Conservation (phyloP, 2,329 filamentous ascomycete genomes). For the Verticillium nonalfalfae region DNA sequence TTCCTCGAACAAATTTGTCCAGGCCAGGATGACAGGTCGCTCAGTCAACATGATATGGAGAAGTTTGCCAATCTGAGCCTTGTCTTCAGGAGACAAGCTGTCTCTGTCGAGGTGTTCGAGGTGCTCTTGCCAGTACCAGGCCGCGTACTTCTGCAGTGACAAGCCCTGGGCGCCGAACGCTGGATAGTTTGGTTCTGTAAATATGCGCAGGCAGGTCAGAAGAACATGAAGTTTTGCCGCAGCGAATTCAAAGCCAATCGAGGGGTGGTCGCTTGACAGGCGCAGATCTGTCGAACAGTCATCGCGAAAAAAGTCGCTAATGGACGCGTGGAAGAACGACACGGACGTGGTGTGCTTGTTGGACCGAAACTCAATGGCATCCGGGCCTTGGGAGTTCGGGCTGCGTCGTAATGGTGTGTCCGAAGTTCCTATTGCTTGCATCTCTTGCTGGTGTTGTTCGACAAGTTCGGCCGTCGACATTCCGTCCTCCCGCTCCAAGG, state of each 20-base stretch:
- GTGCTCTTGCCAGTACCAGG: slow-evolving; percentile 40
- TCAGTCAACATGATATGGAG: slow-evolving; percentile 31
- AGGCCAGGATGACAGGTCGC: slow-evolving; percentile 27
- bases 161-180: slow-evolving; percentile 12
- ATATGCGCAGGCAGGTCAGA: slow-evolving; percentile 30
- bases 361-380: slow-evolving; percentile 30
- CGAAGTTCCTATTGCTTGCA: neutral
- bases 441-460: slow-evolving; percentile 24
- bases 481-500: slow-evolving; percentile 35
- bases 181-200: slow-evolving; percentile 19
- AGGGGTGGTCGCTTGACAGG: slow-evolving; percentile 7
- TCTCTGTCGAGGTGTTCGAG: slow-evolving; percentile 24
- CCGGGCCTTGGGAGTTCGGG: slow-evolving; percentile 22
- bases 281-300: slow-evolving; percentile 18
- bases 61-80: slow-evolving; percentile 22
- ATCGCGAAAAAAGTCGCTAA: slow-evolving; percentile 30
- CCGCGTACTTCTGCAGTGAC: slow-evolving; percentile 24
- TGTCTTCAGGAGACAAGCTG: slow-evolving; percentile 18
- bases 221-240: slow-evolving; percentile 29
- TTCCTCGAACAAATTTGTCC: slow-evolving; percentile 33
- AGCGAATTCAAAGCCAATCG: slow-evolving; percentile 26
- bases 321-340: slow-evolving; percentile 31
- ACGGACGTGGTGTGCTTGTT: slow-evolving; percentile 32
- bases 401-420: slow-evolving; percentile 7
- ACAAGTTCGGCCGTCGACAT: slow-evolving; percentile 33